Evolutionary conservation across 768 basidiomycete genomes (phyloP).

Genomic region (Gymnopilus junonius): DNA sequence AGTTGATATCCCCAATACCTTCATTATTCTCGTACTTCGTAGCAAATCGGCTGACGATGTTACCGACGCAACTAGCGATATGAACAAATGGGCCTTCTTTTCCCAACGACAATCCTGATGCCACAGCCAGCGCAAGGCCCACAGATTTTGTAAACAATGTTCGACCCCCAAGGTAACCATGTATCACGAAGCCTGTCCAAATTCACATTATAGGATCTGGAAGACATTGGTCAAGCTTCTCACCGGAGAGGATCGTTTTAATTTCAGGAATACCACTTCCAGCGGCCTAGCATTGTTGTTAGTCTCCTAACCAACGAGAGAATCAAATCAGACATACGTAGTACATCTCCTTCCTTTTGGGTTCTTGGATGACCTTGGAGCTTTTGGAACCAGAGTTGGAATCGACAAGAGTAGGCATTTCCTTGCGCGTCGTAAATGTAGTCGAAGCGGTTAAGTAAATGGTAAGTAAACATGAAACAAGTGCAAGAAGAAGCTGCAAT

Average conservation of each 20-base stretch:
- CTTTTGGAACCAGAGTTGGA: conserved; percentile 52
- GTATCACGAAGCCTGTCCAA: conserved; percentile 86
- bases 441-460: conserved; percentile 88
- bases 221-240: conserved; percentile 6
- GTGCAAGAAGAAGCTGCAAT: conserved; percentile 71
- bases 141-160: conserved; percentile 90
- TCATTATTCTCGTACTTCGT: conserved; percentile 95
- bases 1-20: conserved; percentile 46
- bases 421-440: conserved; percentile 87
- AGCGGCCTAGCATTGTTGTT: conserved; percentile 64
- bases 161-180: conserved; percentile 92
- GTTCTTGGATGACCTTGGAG: conserved; percentile 26
- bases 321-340: conserved; percentile 60
- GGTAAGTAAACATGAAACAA: conserved; percentile 78
- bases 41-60: conserved; percentile 87
- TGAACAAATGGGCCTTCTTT: conserved; percentile 80
- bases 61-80: conserved; percentile 91
- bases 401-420: conserved; percentile 49
- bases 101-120: conserved; percentile 89
- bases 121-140: conserved; percentile 89
- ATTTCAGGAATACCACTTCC: conserved; percentile 98
- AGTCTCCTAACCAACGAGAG: conserved; percentile 9
- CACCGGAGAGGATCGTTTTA: conserved; percentile 90
- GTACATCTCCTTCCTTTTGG: conserved; percentile 75
- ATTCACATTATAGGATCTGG: not conserved